Percentiles rank a stretch among this genome's conserved stretches.
These are phyloP conservation scores for Rosa chinensis DNA, from an alignment of 306 rosid genomes.

Conservation along the genomic window DNA sequence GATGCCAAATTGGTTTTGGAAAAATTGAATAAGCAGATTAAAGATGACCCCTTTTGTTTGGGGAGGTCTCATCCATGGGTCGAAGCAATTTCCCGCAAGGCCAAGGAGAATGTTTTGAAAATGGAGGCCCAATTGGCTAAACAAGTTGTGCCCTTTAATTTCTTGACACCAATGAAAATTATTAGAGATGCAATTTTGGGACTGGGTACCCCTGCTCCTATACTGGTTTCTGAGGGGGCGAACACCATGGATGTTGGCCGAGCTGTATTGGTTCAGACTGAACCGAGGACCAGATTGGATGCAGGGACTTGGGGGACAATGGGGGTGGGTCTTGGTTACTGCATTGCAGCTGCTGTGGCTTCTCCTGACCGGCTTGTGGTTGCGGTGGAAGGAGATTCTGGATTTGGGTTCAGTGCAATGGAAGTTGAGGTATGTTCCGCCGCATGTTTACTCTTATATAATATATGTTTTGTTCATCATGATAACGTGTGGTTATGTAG, in stretches of 20 bases:
- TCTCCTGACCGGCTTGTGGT: constrained; percentile 79
- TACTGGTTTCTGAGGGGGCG: constrained; percentile 65
- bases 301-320: constrained; percentile 77
- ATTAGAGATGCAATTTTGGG: constrained; percentile 49
- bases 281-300: constrained; percentile 69
- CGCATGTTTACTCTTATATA: not conserved
- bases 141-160: constrained; percentile 80
- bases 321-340: constrained; percentile 98
- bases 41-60: constrained; percentile 91
- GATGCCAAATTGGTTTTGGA: constrained; percentile 75
- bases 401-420: constrained; percentile 89
- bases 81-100: constrained; percentile 58
- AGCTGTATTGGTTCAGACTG: constrained; percentile 56
- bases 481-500: not conserved
- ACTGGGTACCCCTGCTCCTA: constrained; percentile 54
- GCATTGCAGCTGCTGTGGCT: constrained; percentile 96
- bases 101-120: constrained; percentile 62
- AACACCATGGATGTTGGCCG: constrained; percentile 68
- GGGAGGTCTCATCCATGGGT: constrained; percentile 81
- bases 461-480: not conserved
- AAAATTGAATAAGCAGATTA: constrained; percentile 61
- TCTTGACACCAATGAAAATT: constrained; percentile 62
- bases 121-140: constrained; percentile 79
- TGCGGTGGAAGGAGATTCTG: constrained; percentile 95
- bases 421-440: constrained; percentile 90